These are phyloP conservation scores for Grosmannia huntii DNA, from an alignment of 2,329 filamentous ascomycete genomes.

Conservation along the genomic window DNA sequence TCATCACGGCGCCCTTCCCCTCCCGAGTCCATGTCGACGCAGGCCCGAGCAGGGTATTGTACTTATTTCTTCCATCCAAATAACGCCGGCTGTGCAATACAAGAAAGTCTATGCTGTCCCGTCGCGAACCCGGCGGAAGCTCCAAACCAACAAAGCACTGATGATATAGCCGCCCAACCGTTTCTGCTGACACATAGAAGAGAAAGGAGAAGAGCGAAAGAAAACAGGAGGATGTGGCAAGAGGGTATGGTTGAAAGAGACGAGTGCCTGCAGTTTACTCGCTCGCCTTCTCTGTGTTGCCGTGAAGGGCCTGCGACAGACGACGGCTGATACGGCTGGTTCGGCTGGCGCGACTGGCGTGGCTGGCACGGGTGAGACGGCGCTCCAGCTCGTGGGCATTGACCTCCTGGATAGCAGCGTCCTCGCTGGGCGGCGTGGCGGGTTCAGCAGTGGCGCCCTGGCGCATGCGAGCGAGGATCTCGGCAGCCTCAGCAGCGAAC, in stretches of 20 bases:
- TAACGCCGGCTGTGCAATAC: background rate
- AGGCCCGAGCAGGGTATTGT: background rate
- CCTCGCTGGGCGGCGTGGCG: constrained; percentile 15
- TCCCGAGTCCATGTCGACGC: background rate
- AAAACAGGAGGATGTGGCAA: background rate
- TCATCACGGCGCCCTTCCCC: too few relatives aligned
- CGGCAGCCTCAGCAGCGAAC: constrained; percentile 54
- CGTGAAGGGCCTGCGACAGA: background rate
- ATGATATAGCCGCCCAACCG: too few relatives aligned
- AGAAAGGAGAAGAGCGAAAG: background rate
- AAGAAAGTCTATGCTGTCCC: background rate
- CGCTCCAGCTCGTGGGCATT: constrained; percentile 2
- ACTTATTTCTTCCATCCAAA: background rate
- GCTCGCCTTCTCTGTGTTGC: background rate
- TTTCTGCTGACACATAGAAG: background rate
- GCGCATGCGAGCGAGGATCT: constrained; percentile 37
- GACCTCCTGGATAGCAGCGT: constrained; percentile 6
- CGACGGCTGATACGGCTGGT: background rate
- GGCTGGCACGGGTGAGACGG: constrained; percentile 1
- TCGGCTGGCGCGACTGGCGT: background rate
- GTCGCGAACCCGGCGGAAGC: background rate
- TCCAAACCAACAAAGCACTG: background rate
- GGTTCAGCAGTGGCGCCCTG: constrained; percentile 13
- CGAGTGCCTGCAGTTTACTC: background rate
- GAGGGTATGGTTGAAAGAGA: background rate